Percentiles rank a stretch among this genome's conserved stretches.
These are phyloP conservation scores for Globisporangium alternatum DNA, from an alignment of 352 stramenopile genomes.

Conservation along the genomic window DNA sequence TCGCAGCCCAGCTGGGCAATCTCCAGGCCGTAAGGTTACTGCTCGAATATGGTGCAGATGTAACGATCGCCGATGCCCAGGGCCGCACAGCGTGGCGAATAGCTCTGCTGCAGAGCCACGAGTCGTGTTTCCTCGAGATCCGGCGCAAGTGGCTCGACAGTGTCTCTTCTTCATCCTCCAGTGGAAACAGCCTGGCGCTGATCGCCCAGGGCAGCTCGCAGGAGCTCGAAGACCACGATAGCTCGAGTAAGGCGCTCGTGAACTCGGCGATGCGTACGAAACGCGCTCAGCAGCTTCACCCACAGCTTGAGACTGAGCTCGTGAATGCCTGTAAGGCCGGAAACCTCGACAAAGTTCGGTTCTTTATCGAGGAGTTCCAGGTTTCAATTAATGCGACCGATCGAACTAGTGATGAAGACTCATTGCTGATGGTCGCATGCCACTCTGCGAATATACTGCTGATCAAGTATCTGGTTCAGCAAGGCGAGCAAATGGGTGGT, in stretches of 20 bases:
- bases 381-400: slow-evolving; percentile 36
- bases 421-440: slow-evolving; percentile 34
- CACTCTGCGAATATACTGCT: slow-evolving; percentile 13
- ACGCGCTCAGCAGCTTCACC: slow-evolving; percentile 26
- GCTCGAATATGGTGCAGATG: slow-evolving; percentile 45
- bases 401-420: slow-evolving; percentile 8
- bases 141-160: slow-evolving; percentile 51
- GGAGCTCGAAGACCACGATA: slow-evolving; percentile 5
- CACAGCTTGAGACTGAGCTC: slow-evolving; percentile 31
- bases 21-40: slow-evolving; percentile 35
- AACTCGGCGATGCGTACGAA: slow-evolving; percentile 12
- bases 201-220: neutral
- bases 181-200: neutral
- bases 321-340: slow-evolving; percentile 24
- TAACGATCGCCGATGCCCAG: slow-evolving; percentile 35
- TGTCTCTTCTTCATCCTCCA: neutral
- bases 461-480: slow-evolving; percentile 27
- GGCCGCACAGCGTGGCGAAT: slow-evolving; percentile 60
- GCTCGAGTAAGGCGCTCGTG: slow-evolving; percentile 14
- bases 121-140: slow-evolving; percentile 64
- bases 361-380: slow-evolving; percentile 37
- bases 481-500: neutral
- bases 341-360: slow-evolving; percentile 25
- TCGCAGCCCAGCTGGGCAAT: slow-evolving; percentile 46
- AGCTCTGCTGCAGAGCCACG: slow-evolving; percentile 44